A percentile compares a stretch with the other conserved stretches of the same genome.
These are phyloP conservation scores for Alternaria panax DNA, from an alignment of 2,329 filamentous ascomycete species.

Conservation along the genomic window DNA sequence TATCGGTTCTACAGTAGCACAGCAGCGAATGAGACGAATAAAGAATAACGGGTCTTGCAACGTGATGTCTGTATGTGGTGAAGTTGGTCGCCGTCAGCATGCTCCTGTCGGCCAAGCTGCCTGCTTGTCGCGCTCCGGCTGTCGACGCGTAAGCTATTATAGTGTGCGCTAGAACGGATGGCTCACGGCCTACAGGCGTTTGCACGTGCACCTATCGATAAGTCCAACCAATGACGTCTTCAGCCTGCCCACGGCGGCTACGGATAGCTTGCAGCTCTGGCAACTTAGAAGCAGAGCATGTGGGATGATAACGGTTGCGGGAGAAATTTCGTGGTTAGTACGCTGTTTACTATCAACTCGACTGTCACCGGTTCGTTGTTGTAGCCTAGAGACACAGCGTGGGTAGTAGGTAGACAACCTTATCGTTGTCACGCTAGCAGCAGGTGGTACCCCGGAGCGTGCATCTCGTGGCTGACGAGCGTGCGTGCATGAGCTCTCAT, in stretches of 20 bases:
- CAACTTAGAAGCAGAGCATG: constrained; percentile 1
- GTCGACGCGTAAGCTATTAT: constrained; percentile 1
- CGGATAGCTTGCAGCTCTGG: constrained; percentile 1
- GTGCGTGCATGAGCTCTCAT: constrained; percentile 17
- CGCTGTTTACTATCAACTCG: background rate
- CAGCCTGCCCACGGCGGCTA: background rate
- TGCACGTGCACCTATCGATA: constrained; percentile 16
- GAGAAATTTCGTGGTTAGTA: background rate
- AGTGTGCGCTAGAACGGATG: constrained; percentile 5
- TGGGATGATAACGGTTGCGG: constrained; percentile 9
- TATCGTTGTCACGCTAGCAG: constrained; percentile 20
- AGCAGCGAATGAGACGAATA: constrained; percentile 19
- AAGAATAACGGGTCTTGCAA: background rate
- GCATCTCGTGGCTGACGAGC: constrained; percentile 20
- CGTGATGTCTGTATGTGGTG: background rate
- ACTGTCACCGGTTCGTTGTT: constrained; percentile 1
- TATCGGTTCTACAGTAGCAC: constrained; percentile 17
- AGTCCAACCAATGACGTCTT: constrained; percentile 17
- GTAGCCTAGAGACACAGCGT: constrained; percentile 14
- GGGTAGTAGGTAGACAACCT: too few relatives aligned
- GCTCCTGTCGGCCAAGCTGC: background rate
- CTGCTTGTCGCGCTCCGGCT: background rate
- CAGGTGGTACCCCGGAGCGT: constrained; percentile 4
- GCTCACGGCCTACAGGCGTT: background rate
- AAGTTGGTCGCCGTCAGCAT: too few relatives aligned